phyloP scores from a whole-genome alignment of 2,329 filamentous ascomycete genomes.

The Colletotrichum sp. region DNA sequence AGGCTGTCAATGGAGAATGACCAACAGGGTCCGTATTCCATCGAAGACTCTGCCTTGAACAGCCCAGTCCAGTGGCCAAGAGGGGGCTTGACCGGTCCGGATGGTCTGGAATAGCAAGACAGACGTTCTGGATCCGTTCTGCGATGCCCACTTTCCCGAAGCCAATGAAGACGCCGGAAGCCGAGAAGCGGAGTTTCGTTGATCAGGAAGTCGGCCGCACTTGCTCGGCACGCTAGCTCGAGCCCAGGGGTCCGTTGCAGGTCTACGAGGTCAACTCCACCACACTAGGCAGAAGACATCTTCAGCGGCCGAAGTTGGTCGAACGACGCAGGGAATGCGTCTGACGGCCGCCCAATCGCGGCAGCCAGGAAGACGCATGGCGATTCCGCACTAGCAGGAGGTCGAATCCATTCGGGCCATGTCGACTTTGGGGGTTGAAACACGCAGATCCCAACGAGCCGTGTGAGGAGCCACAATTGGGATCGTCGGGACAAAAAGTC shows the following conservation, averaged over 20 bases:
- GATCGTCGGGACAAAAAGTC: not conserved
- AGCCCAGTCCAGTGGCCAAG: not conserved
- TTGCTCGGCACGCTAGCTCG: not conserved
- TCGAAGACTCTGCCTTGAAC: not conserved
- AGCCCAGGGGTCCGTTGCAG: constrained; percentile 1
- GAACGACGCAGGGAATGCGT: not conserved
- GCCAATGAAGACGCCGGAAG: not conserved
- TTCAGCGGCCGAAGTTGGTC: not conserved
- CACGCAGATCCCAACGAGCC: not conserved
- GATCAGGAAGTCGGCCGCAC: not conserved
- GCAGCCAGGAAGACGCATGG: not conserved
- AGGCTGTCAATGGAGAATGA: not conserved
- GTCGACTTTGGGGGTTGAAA: constrained; percentile 10
- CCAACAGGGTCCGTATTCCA: not conserved
- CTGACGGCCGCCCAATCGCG: not conserved
- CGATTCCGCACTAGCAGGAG: not conserved
- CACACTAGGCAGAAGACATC: constrained; percentile 18
- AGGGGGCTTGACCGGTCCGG: not conserved
- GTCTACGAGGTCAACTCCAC: not conserved
- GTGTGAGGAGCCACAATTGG: not conserved
- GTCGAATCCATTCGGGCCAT: not conserved
- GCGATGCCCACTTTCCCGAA: not conserved
- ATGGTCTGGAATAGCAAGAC: not conserved
- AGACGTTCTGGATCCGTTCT: not conserved
- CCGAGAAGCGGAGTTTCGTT: not conserved